Conservation (phyloP, 495 filamentous ascomycete genomes). For the Lindgomyces ingoldianus region DNA sequence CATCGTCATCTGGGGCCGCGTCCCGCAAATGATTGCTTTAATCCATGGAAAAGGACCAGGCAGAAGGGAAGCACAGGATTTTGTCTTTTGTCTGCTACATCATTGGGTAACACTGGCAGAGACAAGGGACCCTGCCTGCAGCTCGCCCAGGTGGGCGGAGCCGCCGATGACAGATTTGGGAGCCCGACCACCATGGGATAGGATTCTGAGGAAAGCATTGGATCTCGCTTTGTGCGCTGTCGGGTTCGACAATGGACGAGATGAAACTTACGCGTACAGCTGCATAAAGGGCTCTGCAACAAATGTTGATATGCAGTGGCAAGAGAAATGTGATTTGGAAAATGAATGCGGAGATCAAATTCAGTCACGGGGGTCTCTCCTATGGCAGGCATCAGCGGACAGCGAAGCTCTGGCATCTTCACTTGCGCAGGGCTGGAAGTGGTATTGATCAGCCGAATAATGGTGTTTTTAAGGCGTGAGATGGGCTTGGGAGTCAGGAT, state of each 20-base stretch:
- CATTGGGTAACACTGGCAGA: slow-evolving; percentile 14
- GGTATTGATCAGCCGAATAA: background rate
- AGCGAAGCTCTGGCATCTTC: background rate
- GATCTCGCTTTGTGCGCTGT: background rate
- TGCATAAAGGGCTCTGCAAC: no score
- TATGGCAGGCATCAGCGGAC: background rate
- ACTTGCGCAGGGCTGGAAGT: background rate
- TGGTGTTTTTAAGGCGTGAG: background rate
- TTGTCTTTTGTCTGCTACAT: no score
- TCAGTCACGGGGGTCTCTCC: background rate
- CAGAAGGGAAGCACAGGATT: no score
- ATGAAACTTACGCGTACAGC: background rate
- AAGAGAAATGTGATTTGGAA: slow-evolving; percentile 10
- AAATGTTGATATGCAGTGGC: background rate
- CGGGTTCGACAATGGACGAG: slow-evolving; percentile 6
- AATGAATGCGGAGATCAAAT: background rate
- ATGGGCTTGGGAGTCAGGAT: background rate
- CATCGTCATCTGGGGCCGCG: background rate
- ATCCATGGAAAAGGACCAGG: no score
- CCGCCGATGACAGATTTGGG: slow-evolving; percentile 7
- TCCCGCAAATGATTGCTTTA: slow-evolving; percentile 2
- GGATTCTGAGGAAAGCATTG: no score
- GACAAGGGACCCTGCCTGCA: slow-evolving; percentile 16
- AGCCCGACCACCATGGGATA: slow-evolving; percentile 18
- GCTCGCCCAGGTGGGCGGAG: slow-evolving; percentile 29